phyloP scores from a whole-genome alignment of 495 filamentous ascomycete genomes.

The Hypomontagnella monticulosa region DNA sequence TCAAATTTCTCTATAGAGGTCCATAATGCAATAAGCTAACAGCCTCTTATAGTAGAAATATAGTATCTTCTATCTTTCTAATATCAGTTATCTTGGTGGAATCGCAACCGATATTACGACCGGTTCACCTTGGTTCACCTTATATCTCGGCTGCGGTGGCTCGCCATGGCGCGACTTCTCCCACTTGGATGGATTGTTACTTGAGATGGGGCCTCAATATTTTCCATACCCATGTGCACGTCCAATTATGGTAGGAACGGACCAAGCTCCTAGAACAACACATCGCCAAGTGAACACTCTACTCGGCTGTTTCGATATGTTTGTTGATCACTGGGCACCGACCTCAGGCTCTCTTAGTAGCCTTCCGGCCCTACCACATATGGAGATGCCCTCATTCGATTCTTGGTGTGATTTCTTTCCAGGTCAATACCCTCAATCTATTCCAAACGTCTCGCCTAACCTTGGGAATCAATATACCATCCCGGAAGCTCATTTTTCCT shows the following conservation, averaged over 20 bases:
- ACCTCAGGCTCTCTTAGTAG: neutral
- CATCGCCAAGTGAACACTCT: conserved; percentile 8
- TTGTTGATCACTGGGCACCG: neutral
- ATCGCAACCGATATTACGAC: too few species aligned
- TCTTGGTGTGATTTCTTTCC: neutral
- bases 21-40: neutral
- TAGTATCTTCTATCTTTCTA: too few species aligned
- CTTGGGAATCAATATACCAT: too few species aligned
- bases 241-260: conserved; percentile 5
- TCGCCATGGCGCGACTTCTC: too few species aligned
- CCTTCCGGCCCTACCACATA: conserved; percentile 1
- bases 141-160: too few species aligned
- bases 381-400: neutral
- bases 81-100: too few species aligned
- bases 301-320: conserved; percentile 17
- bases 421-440: neutral
- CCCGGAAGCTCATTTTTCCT: too few species aligned
- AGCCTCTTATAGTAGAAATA: neutral
- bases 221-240: neutral
- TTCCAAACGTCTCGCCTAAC: too few species aligned
- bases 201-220: conserved; percentile 3
- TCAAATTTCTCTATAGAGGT: neutral
- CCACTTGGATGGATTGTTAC: neutral
- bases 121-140: too few species aligned
- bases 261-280: conserved; percentile 1